These are phyloP conservation scores for Periconia digitata DNA, from an alignment of 2,329 filamentous ascomycete genomes.

Conservation along the genomic window DNA sequence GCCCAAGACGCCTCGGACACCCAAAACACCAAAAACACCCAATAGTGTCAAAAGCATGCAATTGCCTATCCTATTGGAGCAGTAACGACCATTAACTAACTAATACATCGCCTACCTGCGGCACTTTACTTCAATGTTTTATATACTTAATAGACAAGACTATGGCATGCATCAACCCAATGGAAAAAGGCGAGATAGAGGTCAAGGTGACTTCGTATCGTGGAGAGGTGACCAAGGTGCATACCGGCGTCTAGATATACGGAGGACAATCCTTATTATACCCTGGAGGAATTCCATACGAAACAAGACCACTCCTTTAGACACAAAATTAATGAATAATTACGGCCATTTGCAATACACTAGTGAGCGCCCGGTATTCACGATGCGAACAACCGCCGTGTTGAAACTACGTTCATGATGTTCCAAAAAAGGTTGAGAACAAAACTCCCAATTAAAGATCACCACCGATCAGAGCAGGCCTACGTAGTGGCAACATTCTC, in stretches of 20 bases:
- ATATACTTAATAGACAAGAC: not conserved
- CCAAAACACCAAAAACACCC: conserved; percentile 8
- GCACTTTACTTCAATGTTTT: not conserved
- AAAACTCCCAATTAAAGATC: too few relatives aligned
- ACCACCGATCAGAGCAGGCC: not conserved
- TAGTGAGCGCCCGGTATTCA: too few relatives aligned
- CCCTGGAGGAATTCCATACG: not conserved
- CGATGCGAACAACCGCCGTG: too few relatives aligned
- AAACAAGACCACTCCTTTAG: not conserved
- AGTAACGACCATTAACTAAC: not conserved
- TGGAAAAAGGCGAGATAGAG: not conserved
- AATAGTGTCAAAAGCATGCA: conserved; percentile 20
- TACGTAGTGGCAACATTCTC: not conserved
- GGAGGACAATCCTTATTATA: not conserved
- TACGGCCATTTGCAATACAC: too few relatives aligned
- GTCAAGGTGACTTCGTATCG: too few relatives aligned
- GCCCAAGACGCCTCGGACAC: conserved; percentile 2
- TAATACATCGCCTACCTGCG: not conserved
- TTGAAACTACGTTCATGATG: too few relatives aligned
- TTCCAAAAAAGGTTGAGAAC: too few relatives aligned
- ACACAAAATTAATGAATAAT: not conserved
- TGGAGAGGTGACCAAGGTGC: not conserved
- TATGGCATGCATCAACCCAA: not conserved
- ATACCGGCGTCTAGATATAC: not conserved
- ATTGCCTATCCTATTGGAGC: conserved; percentile 18